Conservation (phyloP, 176 grass and related monocot genomes). For the Tillandsia fasciculata region DNA sequence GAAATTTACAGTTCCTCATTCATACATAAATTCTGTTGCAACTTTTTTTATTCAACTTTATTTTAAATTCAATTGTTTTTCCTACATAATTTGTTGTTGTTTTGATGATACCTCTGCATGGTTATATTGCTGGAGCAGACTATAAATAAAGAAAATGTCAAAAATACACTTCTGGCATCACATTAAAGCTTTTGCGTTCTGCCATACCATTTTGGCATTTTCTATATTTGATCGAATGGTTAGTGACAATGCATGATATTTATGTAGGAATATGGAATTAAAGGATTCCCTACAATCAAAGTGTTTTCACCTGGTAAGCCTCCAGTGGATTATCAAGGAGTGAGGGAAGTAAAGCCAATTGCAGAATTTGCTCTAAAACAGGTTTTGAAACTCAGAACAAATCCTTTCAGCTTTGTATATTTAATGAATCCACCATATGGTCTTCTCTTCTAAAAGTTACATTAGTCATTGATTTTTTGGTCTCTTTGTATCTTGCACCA, state of each 20-base stretch:
- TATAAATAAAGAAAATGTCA: too few species aligned
- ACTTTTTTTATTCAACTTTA: too few species aligned
- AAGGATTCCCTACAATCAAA: constrained; percentile 92
- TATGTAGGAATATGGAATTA: constrained; percentile 86
- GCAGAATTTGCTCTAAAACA: constrained; percentile 81
- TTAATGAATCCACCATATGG: neutral
- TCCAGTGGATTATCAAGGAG: constrained; percentile 93
- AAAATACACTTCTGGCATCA: too few species aligned
- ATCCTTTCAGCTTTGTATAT: neutral
- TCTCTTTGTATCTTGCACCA: neutral
- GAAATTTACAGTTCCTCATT: too few species aligned
- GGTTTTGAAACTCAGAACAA: constrained; percentile 33
- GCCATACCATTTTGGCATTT: neutral
- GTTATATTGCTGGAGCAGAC: too few species aligned
- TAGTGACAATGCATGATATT: constrained; percentile 7
- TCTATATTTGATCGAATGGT: neutral
- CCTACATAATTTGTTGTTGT: too few species aligned
- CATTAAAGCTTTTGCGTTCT: too few species aligned
- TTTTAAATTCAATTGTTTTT: too few species aligned
- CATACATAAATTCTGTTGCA: too few species aligned
- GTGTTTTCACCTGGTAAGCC: constrained; percentile 86
- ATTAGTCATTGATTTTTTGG: neutral
- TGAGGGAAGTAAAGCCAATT: constrained; percentile 84
- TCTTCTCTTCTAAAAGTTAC: neutral
- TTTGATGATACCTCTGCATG: too few species aligned